Percentiles rank a stretch among this genome's conserved stretches.
phyloP scores from a whole-genome alignment of 2,329 filamentous ascomycete species.

The Rutstroemia sp. region DNA sequence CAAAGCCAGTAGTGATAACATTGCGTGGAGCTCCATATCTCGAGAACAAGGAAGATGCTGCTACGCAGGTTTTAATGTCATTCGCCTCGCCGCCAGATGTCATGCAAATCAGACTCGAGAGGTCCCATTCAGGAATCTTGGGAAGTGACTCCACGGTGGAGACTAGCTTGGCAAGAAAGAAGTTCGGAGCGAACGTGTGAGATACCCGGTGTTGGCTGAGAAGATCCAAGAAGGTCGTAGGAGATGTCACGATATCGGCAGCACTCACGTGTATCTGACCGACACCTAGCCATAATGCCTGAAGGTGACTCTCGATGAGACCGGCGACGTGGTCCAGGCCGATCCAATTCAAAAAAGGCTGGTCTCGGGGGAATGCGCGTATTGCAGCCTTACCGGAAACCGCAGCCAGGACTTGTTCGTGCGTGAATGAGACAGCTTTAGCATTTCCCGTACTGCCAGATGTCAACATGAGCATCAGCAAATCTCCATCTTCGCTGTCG shows the following conservation, averaged over 20 bases:
- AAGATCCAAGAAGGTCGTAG: conserved; percentile 33
- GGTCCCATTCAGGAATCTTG: conserved; percentile 16
- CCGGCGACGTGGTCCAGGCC: conserved; percentile 47
- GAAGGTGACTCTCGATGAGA: conserved; percentile 44
- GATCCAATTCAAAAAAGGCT: conserved; percentile 33
- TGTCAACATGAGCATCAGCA: conserved; percentile 44
- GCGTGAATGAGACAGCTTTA: conserved; percentile 41
- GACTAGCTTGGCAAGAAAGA: conserved; percentile 29
- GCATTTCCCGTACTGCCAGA: conserved; percentile 45
- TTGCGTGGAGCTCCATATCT: conserved; percentile 28
- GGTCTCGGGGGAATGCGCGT: conserved; percentile 25
- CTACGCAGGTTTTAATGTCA: conserved; percentile 29
- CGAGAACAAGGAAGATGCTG: conserved; percentile 26
- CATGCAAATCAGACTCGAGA: conserved; percentile 28
- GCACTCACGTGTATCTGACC: conserved; percentile 41
- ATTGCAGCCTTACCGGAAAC: conserved; percentile 33
- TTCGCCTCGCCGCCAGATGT: conserved; percentile 42
- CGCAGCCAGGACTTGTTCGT: conserved; percentile 37
- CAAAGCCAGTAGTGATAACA: conserved; percentile 37
- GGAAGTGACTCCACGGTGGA: neutral
- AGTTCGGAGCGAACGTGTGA: conserved; percentile 40
- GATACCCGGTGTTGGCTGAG: conserved; percentile 35
- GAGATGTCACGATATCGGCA: conserved; percentile 35
- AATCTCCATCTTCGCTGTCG: no score
- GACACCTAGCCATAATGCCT: conserved; percentile 35